These are phyloP conservation scores for Picochlorum sp. DNA, from an alignment of 139 green algal species.

Conservation along the genomic window DNA sequence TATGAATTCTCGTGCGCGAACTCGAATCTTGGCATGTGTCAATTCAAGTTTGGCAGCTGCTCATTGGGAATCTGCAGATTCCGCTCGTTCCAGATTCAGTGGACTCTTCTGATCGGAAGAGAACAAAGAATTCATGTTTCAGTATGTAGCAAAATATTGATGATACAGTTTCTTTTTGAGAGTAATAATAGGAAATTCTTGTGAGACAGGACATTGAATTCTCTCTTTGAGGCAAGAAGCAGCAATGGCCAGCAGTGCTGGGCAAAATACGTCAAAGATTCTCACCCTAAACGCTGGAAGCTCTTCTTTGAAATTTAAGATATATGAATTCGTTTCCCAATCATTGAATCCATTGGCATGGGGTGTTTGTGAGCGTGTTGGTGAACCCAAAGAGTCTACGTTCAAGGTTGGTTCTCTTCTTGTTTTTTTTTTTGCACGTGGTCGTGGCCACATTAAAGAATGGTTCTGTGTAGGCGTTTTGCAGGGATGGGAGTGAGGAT, in stretches of 20 bases:
- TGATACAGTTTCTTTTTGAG: too few relatives aligned
- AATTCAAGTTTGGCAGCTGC: too few relatives aligned
- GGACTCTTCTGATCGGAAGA: too few relatives aligned
- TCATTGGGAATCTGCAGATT: too few relatives aligned
- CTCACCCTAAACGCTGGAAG: slow-evolving; percentile 64
- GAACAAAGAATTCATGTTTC: too few relatives aligned
- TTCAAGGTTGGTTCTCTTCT: slow-evolving; percentile 17
- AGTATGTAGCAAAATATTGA: too few relatives aligned
- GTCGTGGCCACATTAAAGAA: neutral
- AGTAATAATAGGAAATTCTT: too few relatives aligned
- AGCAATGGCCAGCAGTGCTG: neutral
- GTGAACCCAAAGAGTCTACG: slow-evolving; percentile 34
- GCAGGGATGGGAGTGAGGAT: slow-evolving; percentile 8
- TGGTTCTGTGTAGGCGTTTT: neutral
- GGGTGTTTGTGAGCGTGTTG: slow-evolving; percentile 67
- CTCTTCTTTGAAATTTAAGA: slow-evolving; percentile 63
- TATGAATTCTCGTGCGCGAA: too few relatives aligned
- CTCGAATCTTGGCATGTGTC: too few relatives aligned
- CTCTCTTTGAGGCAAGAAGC: neutral
- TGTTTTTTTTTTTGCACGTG: neutral
- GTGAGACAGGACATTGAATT: neutral
- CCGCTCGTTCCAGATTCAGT: too few relatives aligned
- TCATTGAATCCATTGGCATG: slow-evolving; percentile 28
- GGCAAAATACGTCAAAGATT: slow-evolving; percentile 24
- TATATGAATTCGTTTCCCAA: slow-evolving; percentile 30